Evolutionary conservation across 1,284 basidiomycete species (phyloP).

Genomic region (Ustilago crameri): DNA sequence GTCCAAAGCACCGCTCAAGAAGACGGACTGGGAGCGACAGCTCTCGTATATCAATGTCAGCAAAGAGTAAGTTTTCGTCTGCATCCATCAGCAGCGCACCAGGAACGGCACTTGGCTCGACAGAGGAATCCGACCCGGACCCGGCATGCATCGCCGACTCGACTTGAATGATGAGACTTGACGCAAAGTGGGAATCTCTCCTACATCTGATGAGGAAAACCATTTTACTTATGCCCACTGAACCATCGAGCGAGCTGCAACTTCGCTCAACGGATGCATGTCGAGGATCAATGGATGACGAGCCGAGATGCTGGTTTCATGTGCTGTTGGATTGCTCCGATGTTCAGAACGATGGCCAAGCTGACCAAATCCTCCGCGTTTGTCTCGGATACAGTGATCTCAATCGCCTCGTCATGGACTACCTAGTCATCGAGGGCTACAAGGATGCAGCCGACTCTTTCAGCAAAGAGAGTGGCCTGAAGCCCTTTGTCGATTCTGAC

Average conservation of each 20-base stretch:
- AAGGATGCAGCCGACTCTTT: constrained; percentile 95
- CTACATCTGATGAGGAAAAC: constrained; percentile 71
- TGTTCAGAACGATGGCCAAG: too few relatives aligned
- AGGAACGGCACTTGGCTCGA: constrained; percentile 9
- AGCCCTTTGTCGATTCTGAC: constrained; percentile 81
- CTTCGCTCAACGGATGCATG: constrained; percentile 6
- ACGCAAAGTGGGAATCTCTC: constrained; percentile 75
- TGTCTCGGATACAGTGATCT: constrained; percentile 76
- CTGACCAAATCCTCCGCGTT: too few relatives aligned
- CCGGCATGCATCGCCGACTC: constrained; percentile 22
- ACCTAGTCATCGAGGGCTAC: constrained; percentile 96
- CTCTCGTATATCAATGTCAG: constrained; percentile 70
- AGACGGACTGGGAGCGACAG: constrained; percentile 71
- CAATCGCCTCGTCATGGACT: constrained; percentile 96
- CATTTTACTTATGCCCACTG: constrained; percentile 71
- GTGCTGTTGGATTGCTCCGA: background rate
- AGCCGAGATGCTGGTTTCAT: background rate
- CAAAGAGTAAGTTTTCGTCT: constrained; percentile 71
- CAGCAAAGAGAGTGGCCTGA: constrained; percentile 83
- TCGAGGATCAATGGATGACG: background rate
- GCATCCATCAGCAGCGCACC: constrained; percentile 4
- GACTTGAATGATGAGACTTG: constrained; percentile 70
- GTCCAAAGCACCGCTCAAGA: constrained; percentile 44
- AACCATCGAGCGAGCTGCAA: constrained; percentile 49
- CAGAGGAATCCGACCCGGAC: background rate